These are phyloP conservation scores for Corylus heterophylla DNA, from an alignment of 306 rosid genomes.

Conservation along the genomic window DNA sequence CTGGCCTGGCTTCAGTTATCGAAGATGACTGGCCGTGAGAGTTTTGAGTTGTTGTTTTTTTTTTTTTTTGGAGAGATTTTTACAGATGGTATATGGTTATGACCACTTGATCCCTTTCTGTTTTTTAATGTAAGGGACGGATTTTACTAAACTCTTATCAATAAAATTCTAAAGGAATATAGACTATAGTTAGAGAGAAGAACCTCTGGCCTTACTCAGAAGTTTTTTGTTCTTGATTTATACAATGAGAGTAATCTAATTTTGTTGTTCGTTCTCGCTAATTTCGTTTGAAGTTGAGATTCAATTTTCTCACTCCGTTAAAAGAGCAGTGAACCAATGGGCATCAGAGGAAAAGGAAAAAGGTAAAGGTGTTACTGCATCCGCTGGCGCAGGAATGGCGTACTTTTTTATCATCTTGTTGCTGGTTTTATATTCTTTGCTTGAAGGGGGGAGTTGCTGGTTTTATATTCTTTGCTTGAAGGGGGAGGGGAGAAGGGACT, in stretches of 20 bases:
- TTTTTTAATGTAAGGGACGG: slow-evolving; percentile 63
- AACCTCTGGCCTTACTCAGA: not conserved
- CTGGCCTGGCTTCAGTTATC: slow-evolving; percentile 65
- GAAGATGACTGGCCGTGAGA: slow-evolving; percentile 48
- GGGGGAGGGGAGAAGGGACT: slow-evolving; percentile 1
- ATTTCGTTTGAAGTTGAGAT: not conserved
- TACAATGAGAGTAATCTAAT: not conserved
- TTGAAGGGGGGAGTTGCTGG: not conserved
- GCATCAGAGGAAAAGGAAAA: no score
- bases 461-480: slow-evolving; percentile 10
- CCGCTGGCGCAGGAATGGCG: slow-evolving; percentile 1
- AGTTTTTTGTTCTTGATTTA: not conserved
- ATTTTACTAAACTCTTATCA: slow-evolving; percentile 37
- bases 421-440: not conserved
- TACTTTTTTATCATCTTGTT: not conserved
- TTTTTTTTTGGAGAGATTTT: slow-evolving; percentile 23
- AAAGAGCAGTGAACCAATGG: no score
- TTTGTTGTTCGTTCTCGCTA: not conserved
- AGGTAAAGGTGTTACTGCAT: no score
- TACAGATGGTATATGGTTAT: slow-evolving; percentile 19
- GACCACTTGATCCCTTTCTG: slow-evolving; percentile 51
- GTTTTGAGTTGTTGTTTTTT: slow-evolving; percentile 34
- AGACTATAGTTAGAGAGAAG: slow-evolving; percentile 15
- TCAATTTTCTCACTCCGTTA: not conserved
- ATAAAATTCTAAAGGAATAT: slow-evolving; percentile 29